Conservation (phyloP, 495 filamentous ascomycete species). For the Viridothelium virens region DNA sequence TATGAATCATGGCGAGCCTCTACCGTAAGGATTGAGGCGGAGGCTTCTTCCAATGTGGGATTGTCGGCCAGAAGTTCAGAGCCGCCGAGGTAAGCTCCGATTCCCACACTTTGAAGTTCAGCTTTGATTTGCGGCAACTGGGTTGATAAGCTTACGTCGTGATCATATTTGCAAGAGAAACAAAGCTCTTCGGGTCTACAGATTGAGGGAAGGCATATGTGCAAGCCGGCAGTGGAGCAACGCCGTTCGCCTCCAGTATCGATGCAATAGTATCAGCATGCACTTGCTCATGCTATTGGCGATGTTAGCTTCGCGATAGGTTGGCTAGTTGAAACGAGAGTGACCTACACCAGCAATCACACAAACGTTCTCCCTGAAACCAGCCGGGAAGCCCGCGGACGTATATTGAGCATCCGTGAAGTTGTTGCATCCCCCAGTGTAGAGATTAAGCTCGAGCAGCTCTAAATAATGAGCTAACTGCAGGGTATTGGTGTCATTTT, state of each 20-base stretch:
- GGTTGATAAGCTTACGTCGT: slow-evolving; percentile 14
- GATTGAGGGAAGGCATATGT: slow-evolving; percentile 14
- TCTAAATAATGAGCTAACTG: slow-evolving; percentile 31
- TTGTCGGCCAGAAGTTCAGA: slow-evolving; percentile 8
- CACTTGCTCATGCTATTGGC: slow-evolving; percentile 23
- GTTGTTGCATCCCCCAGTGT: slow-evolving; percentile 26
- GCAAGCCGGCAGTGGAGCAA: slow-evolving; percentile 7
- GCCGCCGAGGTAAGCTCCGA: slow-evolving; percentile 31
- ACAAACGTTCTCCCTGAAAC: slow-evolving; percentile 31
- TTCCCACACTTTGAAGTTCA: slow-evolving; percentile 19
- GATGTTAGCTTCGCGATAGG: neutral
- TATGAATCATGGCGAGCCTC: slow-evolving; percentile 13
- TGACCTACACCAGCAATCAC: slow-evolving; percentile 24
- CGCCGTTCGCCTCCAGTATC: slow-evolving; percentile 14
- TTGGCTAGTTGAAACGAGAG: neutral
- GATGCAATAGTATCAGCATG: slow-evolving; percentile 25
- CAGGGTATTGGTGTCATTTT: slow-evolving; percentile 11
- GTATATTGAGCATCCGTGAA: slow-evolving; percentile 28
- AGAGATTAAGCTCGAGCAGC: slow-evolving; percentile 26
- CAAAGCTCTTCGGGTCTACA: slow-evolving; percentile 13
- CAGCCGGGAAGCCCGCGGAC: slow-evolving; percentile 27
- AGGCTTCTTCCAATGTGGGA: slow-evolving; percentile 8
- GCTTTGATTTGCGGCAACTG: neutral
- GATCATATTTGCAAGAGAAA: slow-evolving; percentile 21
- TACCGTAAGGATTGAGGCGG: slow-evolving; percentile 9